Conservation (phyloP, 169 alveolate species). For the Cyclospora cayetanensis region DNA sequence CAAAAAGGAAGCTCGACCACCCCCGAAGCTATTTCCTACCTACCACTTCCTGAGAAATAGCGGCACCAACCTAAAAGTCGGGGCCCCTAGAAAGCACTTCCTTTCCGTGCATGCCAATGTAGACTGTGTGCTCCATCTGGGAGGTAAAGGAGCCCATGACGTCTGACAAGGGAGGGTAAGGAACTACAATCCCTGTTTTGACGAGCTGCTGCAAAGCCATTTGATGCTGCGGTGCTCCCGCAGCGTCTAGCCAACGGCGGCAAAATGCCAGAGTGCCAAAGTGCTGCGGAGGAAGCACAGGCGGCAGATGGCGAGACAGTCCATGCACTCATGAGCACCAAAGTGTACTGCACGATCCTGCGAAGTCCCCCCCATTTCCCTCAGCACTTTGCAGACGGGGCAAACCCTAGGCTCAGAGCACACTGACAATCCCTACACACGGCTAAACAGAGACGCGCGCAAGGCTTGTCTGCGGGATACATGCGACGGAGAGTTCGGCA, state of each 20-base stretch:
- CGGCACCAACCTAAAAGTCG: conserved; percentile 96
- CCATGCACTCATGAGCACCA: no score
- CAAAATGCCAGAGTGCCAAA: conserved; percentile 99
- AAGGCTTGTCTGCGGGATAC: no score
- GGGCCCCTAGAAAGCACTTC: conserved; percentile 99
- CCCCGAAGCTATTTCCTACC: no score
- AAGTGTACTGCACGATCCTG: no score
- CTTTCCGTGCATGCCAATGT: conserved; percentile 97
- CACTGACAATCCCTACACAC: no score
- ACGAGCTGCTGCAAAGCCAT: conserved; percentile 94
- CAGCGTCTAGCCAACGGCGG: conserved; percentile 98
- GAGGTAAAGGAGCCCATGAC: conserved; percentile 96
- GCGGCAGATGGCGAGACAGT: neutral
- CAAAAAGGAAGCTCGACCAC: no score
- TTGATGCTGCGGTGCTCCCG: conserved; percentile 94
- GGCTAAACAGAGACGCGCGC: no score
- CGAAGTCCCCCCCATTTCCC: no score
- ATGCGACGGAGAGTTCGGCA: no score
- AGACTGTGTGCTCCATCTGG: conserved; percentile 99
- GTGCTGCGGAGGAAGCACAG: conserved; percentile 80
- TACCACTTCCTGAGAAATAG: no score
- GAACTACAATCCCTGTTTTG: conserved; percentile 96
- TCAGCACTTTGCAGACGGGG: no score
- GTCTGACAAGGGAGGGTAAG: conserved; percentile 99
- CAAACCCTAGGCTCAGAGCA: no score